Base-by-base conservation (phyloP, 371 early-diverging fungal genomes). In the Choanephora cucurbitarum region DNA sequence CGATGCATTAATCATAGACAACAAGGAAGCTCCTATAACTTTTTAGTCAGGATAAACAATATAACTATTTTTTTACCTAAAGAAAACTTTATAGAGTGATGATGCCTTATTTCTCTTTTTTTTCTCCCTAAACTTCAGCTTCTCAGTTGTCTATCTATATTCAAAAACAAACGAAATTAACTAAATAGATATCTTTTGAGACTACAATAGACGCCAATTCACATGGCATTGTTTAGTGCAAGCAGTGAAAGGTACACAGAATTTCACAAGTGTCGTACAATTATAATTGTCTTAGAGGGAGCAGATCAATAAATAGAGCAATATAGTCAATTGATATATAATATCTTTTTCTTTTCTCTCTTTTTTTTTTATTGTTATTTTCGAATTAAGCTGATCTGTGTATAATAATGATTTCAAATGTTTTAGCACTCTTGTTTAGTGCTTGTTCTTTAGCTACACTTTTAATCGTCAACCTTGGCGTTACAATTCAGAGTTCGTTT, bases 391-490 rank as follows among this genome's bases (percentile, higher is more conserved):
- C n/a, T 51, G 15, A 40, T 22, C 47, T 18, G n/a, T 37, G 18
- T 39, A 22, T 34, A 44, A 43, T 7, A 28, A 60, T 65, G 57
- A 47, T 48, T 22, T 39, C 58, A 19, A 66, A 65, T 28, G 60
- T 58, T 28, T 18, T 67, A 28, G 66, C 66, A 40, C 52, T 70
- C 13, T 42, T 68, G 28, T 54, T 64, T 37, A 54, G 63, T 13
- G 32, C 65, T 17, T 60, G 61, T 33, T 66, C 66, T 6, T 51
- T 72, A 6, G 66, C 59, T 18, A 28, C 67, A 32, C 50, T 67
- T 22, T n/a, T 73, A 34, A 56, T 73, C 17, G 65, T 64, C 14
- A 73, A 73, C 40, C 52, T 73, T 14, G 74, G 74, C 8, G 65
- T 64, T 4, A 70, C 74, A 44, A 58, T 70, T 42, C 43, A 47